Conservation (phyloP, 1,284 basidiomycete genomes). For the Apiotrichum porosum region DNA sequence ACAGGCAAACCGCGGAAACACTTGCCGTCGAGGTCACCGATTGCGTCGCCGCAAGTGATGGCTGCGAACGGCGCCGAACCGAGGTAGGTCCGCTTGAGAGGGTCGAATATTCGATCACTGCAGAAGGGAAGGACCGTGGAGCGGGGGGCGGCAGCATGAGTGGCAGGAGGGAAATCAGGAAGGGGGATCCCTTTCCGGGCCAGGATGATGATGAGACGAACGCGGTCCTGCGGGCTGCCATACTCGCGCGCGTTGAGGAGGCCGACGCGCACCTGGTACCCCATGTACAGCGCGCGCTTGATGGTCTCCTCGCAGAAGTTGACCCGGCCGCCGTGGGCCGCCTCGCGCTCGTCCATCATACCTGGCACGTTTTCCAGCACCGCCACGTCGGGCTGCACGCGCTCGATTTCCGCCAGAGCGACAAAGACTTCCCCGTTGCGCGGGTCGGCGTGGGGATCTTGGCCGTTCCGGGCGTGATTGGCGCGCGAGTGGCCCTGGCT, state of each 20-base stretch:
- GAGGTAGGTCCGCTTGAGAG: too few relatives aligned
- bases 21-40: too few relatives aligned
- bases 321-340: neutral
- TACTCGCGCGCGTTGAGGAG: constrained; percentile 24
- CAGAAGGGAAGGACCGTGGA: too few relatives aligned
- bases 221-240: constrained; percentile 31
- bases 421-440: constrained; percentile 24
- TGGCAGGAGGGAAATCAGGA: constrained; percentile 25
- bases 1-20: too few relatives aligned
- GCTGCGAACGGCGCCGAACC: too few relatives aligned
- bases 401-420: constrained; percentile 17
- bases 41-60: too few relatives aligned
- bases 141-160: too few relatives aligned
- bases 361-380: constrained; percentile 37
- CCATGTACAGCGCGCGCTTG: constrained; percentile 11
- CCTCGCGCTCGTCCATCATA: constrained; percentile 16
- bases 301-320: constrained; percentile 11
- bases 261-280: constrained; percentile 29
- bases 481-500: constrained; percentile 34
- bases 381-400: constrained; percentile 21
- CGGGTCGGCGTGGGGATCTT: constrained; percentile 14
- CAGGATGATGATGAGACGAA: constrained; percentile 28
- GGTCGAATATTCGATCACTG: too few relatives aligned
- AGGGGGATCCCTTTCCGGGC: constrained; percentile 22
- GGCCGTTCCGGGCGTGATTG: constrained; percentile 14